Conservation (phyloP, 148 eudicot genomes). For the Rhododendron simsii region DNA sequence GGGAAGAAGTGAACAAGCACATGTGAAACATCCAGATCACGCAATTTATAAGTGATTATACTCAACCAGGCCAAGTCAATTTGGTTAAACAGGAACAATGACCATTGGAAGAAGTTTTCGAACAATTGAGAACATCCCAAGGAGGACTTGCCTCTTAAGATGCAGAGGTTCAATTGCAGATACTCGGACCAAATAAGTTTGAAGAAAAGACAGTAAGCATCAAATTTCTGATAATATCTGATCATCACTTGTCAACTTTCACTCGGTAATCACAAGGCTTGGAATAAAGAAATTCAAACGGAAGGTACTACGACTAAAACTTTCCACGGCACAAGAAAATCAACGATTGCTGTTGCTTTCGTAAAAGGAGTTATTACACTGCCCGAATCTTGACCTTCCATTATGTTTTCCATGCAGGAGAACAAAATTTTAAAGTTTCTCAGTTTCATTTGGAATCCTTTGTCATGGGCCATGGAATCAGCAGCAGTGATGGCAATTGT, state of each 20-base stretch:
- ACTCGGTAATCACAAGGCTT: background rate
- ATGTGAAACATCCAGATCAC: background rate
- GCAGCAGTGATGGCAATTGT: too few relatives aligned
- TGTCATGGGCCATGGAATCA: too few relatives aligned
- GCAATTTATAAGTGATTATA: background rate
- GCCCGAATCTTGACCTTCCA: too few relatives aligned
- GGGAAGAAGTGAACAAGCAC: constrained; percentile 21
- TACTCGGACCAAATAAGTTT: constrained; percentile 70
- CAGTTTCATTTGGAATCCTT: too few relatives aligned
- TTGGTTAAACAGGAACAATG: constrained; percentile 45
- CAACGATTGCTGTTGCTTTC: too few relatives aligned
- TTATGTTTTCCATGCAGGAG: too few relatives aligned
- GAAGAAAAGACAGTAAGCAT: constrained; percentile 61
- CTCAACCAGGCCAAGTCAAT: background rate
- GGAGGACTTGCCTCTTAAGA: constrained; percentile 53
- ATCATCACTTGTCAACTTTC: background rate
- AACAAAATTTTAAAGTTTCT: too few relatives aligned
- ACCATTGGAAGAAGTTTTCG: constrained; percentile 61
- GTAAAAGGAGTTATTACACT: too few relatives aligned
- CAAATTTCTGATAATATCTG: constrained; percentile 1
- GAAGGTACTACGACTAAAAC: background rate
- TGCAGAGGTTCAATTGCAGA: constrained; percentile 47
- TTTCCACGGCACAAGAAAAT: background rate
- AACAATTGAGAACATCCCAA: constrained; percentile 44
- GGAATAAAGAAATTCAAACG: background rate